A percentile compares a stretch with the other conserved stretches of the same genome.
These are phyloP conservation scores for Arbutus unedo DNA, from an alignment of 148 eudicot genomes.

Conservation along the genomic window DNA sequence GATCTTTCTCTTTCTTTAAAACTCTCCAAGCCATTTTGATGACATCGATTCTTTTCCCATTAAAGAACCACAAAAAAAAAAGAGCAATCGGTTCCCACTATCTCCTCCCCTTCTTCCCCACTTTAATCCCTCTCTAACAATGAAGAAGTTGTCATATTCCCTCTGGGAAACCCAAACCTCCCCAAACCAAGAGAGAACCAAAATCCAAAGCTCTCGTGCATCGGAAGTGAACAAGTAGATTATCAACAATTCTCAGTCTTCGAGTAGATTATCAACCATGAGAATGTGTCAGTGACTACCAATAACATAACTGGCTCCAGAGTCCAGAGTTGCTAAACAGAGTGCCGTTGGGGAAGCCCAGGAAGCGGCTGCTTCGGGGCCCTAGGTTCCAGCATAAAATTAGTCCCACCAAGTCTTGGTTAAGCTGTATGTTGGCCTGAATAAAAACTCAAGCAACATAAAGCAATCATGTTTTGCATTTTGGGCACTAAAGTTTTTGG, in stretches of 20 bases:
- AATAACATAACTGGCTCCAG: background rate
- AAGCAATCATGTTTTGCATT: background rate
- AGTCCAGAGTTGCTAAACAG: background rate
- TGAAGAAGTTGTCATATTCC: background rate
- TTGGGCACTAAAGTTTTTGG: background rate
- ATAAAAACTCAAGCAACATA: too few species aligned
- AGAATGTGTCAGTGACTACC: background rate
- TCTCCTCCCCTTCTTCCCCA: background rate
- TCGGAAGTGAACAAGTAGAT: slow-evolving; percentile 2
- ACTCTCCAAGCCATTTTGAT: background rate
- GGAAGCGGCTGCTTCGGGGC: too few species aligned
- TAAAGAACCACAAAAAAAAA: background rate
- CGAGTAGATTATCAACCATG: background rate
- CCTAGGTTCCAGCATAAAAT: too few species aligned
- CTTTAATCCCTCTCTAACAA: background rate
- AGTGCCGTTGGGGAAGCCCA: too few species aligned
- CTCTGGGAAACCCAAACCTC: background rate
- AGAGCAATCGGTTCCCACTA: background rate
- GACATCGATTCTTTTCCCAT: background rate
- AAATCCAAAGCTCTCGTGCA: background rate
- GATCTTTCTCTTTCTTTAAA: background rate
- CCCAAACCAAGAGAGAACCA: background rate
- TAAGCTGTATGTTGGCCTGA: too few species aligned
- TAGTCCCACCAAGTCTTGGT: too few species aligned
- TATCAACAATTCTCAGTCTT: background rate